phyloP scores from a whole-genome alignment of 164 flowering plant genomes.

The Stephania japonica region DNA sequence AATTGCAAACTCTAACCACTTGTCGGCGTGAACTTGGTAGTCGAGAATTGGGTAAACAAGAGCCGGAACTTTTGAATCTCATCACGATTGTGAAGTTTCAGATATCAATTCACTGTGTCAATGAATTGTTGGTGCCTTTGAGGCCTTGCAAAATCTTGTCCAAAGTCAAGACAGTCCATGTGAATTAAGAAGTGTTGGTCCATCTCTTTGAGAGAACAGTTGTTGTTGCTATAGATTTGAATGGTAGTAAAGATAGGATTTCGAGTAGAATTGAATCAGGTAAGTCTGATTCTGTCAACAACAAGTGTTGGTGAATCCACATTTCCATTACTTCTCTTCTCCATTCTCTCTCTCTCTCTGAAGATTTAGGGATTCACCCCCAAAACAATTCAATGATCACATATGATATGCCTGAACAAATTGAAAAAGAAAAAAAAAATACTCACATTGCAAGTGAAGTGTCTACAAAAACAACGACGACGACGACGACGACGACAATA shows the following conservation, averaged over 20 bases:
- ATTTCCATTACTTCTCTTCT: too few relatives aligned
- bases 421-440: too few relatives aligned
- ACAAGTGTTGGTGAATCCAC: too few relatives aligned
- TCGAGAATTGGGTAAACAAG: not conserved
- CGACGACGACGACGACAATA: too few relatives aligned
- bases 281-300: conserved; percentile 4
- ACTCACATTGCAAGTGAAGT: too few relatives aligned
- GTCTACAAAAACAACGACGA: too few relatives aligned
- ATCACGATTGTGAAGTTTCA: not conserved
- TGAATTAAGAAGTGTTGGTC: not conserved
- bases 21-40: not conserved
- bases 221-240: conserved; percentile 5
- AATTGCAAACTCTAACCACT: conserved; percentile 10
- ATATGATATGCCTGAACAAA: too few relatives aligned
- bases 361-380: too few relatives aligned
- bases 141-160: conserved; percentile 5
- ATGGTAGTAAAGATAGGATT: conserved; percentile 10
- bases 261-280: conserved; percentile 7
- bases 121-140: conserved; percentile 6
- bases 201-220: conserved; percentile 11
- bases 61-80: conserved; percentile 3
- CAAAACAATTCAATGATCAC: too few relatives aligned
- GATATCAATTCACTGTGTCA: not conserved
- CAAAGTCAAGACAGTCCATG: conserved; percentile 2
- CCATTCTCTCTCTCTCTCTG: too few relatives aligned